phyloP scores from a whole-genome alignment of 305 asterid genomes.

The Solanum hybrid region DNA sequence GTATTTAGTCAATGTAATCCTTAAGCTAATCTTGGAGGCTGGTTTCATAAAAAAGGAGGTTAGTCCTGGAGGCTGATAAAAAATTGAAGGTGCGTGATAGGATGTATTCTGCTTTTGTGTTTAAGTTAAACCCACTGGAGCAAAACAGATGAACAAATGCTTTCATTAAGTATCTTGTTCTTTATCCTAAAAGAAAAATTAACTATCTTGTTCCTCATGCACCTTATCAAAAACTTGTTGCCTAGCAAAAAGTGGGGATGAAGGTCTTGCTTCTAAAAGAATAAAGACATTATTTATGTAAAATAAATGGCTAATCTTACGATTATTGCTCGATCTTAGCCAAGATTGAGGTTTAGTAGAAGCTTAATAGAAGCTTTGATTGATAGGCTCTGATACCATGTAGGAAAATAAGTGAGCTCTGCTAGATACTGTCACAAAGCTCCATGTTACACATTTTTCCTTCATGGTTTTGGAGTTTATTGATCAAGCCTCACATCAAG shows the following conservation, averaged over 20 bases:
- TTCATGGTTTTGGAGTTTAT: conserved; percentile 5
- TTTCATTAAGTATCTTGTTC: background rate
- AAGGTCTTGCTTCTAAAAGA: background rate
- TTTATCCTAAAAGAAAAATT: background rate
- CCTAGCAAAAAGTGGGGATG: background rate
- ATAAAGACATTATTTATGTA: background rate
- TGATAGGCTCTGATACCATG: background rate
- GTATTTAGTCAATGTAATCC: background rate
- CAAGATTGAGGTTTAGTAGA: background rate
- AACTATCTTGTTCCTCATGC: background rate
- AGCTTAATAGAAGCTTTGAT: background rate
- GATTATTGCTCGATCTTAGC: background rate
- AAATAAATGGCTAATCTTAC: background rate
- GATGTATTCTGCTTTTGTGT: background rate
- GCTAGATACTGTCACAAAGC: background rate
- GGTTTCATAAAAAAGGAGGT: background rate
- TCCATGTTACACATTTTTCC: background rate
- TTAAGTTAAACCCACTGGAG: background rate
- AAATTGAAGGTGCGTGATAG: background rate
- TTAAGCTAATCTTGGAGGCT: background rate
- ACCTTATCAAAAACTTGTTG: background rate
- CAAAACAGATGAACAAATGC: background rate
- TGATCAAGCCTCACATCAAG: background rate
- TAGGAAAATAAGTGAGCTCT: background rate
- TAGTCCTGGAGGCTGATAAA: background rate